These are phyloP conservation scores for Aspergillus floridensis DNA, from an alignment of 2,329 filamentous ascomycete species.

Conservation along the genomic window DNA sequence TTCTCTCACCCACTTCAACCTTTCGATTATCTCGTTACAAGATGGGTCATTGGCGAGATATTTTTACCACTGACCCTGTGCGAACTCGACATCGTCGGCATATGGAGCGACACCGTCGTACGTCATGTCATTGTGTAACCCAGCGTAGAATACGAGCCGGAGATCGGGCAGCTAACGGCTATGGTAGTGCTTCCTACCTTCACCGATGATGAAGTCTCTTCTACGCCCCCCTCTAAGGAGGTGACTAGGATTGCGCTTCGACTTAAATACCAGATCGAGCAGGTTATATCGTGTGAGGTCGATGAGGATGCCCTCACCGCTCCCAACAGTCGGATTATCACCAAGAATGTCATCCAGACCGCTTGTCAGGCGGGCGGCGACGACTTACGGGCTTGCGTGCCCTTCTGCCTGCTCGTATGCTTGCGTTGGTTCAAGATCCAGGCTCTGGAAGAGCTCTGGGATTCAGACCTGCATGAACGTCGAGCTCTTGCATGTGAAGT, in stretches of 20 bases:
- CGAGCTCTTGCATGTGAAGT: constrained; percentile 84
- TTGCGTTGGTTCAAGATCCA: constrained; percentile 77
- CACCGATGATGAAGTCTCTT: constrained; percentile 44
- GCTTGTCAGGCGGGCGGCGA: constrained; percentile 77
- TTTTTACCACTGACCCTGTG: constrained; percentile 31
- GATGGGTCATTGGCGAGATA: constrained; percentile 41
- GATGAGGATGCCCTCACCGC: constrained; percentile 70
- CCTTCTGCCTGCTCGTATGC: constrained; percentile 76
- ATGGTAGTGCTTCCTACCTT: constrained; percentile 44
- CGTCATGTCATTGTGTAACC: constrained; percentile 22
- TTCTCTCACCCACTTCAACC: not conserved
- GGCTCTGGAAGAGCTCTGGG: constrained; percentile 80
- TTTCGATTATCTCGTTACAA: not conserved
- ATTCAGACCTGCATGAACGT: constrained; percentile 77
- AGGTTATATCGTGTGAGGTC: constrained; percentile 86
- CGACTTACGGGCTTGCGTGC: constrained; percentile 74
- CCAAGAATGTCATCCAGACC: constrained; percentile 71
- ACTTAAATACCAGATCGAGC: constrained; percentile 85
- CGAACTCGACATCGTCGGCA: constrained; percentile 32
- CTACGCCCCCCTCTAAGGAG: constrained; percentile 70
- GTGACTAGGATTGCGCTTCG: constrained; percentile 89
- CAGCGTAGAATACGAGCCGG: not conserved
- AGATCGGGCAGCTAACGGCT: constrained; percentile 11
- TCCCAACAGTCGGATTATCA: constrained; percentile 84
- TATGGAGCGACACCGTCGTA: constrained; percentile 44